Evolutionary conservation across 2,329 filamentous ascomycete species (phyloP).

Genomic region (Emydomyces testavorans): DNA sequence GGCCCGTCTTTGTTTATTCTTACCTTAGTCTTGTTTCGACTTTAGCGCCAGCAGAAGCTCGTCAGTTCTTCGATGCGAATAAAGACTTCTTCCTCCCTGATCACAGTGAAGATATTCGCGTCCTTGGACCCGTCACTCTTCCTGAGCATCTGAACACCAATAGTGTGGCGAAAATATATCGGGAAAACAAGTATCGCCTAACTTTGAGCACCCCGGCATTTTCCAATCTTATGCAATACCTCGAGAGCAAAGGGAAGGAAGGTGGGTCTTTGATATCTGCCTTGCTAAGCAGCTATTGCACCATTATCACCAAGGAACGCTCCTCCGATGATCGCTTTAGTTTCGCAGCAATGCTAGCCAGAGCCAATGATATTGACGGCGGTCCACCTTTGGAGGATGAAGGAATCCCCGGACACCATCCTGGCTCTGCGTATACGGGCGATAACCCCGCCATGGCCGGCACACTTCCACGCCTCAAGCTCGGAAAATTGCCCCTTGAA

Average conservation of each 20-base stretch:
- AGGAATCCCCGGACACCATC: constrained; percentile 56
- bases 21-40: constrained; percentile 69
- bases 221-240: constrained; percentile 70
- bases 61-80: constrained; percentile 59
- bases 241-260: constrained; percentile 74
- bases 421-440: constrained; percentile 50
- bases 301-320: constrained; percentile 49
- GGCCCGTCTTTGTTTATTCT: constrained; percentile 90
- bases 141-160: constrained; percentile 71
- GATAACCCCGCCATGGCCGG: constrained; percentile 46
- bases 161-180: constrained; percentile 65
- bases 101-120: constrained; percentile 68
- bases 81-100: constrained; percentile 60
- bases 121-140: constrained; percentile 60
- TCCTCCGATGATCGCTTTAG: constrained; percentile 47
- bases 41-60: constrained; percentile 59
- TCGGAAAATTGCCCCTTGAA: constrained; percentile 78
- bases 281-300: constrained; percentile 53
- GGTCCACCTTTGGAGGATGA: constrained; percentile 56
- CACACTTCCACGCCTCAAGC: constrained; percentile 52
- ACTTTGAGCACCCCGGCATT: constrained; percentile 79
- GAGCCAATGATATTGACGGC: constrained; percentile 40
- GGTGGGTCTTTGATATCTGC: constrained; percentile 68
- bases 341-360: constrained; percentile 48
- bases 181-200: constrained; percentile 75